Evolutionary conservation across 257 asterid species (phyloP).

Genomic region (Plantago major): DNA sequence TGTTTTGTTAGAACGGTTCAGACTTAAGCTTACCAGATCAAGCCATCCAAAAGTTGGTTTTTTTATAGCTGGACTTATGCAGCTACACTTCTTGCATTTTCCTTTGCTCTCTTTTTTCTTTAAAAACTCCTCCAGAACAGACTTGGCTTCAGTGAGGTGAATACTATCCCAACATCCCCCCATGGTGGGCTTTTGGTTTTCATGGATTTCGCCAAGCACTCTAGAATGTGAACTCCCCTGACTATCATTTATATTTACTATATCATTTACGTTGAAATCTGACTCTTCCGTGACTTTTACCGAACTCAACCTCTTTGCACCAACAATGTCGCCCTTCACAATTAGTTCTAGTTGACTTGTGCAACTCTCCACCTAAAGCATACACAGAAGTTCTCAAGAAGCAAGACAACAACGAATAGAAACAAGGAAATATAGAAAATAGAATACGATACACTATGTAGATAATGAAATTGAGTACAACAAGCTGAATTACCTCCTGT

Average conservation of each 20-base stretch:
- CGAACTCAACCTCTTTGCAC: slow-evolving; percentile 48
- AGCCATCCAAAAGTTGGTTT: slow-evolving; percentile 94
- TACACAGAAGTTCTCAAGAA: slow-evolving; percentile 12
- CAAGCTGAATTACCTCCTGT: slow-evolving; percentile 42
- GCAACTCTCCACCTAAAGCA: slow-evolving; percentile 49
- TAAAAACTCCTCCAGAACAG: slow-evolving; percentile 56
- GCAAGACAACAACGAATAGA: background rate
- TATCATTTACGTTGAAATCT: slow-evolving; percentile 23
- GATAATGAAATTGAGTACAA: background rate
- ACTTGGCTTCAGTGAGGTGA: slow-evolving; percentile 71
- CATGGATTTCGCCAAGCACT: slow-evolving; percentile 28
- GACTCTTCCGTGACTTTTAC: slow-evolving; percentile 24
- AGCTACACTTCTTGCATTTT: slow-evolving; percentile 48
- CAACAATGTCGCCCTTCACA: slow-evolving; percentile 59
- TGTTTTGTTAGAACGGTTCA: slow-evolving; percentile 3
- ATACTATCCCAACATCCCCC: slow-evolving; percentile 54
- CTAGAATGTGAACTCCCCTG: slow-evolving; percentile 58
- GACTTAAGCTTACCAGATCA: slow-evolving; percentile 60
- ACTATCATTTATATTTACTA: slow-evolving; percentile 41
- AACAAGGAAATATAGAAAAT: background rate
- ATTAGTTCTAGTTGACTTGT: slow-evolving; percentile 57
- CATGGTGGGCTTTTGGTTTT: slow-evolving; percentile 24
- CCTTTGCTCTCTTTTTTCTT: slow-evolving; percentile 29
- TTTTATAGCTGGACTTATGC: slow-evolving; percentile 50
- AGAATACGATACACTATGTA: no score